phyloP scores from a whole-genome alignment of 192 early-diverging fungal genomes.

The Rhizophagus prolifer region DNA sequence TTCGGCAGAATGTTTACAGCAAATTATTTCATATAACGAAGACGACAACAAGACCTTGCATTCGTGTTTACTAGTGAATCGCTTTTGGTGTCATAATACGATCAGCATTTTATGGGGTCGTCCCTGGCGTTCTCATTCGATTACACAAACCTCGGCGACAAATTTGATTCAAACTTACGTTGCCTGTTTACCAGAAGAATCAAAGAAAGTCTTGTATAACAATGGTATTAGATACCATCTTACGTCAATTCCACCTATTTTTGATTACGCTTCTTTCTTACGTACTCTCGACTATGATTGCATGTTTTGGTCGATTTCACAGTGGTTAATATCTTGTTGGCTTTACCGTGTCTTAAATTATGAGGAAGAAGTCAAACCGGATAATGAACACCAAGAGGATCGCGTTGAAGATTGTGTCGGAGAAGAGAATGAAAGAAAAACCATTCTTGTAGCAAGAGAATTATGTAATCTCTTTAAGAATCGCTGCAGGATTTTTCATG shows the following conservation, averaged over 20 bases:
- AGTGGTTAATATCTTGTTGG: slow-evolving; percentile 7
- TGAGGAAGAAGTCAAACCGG: neutral
- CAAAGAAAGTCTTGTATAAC: neutral
- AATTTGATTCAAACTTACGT: neutral
- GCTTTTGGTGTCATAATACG: slow-evolving; percentile 6
- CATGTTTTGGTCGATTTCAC: slow-evolving; percentile 1
- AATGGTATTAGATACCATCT: neutral
- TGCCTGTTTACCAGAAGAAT: slow-evolving; percentile 1
- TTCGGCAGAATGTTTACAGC: slow-evolving; percentile 8
- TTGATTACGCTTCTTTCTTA: neutral
- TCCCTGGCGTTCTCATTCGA: slow-evolving; percentile 6
- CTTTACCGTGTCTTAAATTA: neutral
- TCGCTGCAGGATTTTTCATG: neutral
- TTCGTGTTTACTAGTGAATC: slow-evolving; percentile 11
- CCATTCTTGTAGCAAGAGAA: neutral
- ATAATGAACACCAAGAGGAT: neutral
- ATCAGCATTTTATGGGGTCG: neutral
- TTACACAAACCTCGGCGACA: neutral
- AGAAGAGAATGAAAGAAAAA: neutral
- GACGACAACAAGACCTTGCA: neutral
- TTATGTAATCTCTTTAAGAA: slow-evolving; percentile 1
- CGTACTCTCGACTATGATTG: neutral
- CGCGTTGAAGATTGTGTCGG: neutral
- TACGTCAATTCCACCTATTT: neutral
- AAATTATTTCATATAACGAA: slow-evolving; percentile 9